phyloP scores from a whole-genome alignment of 345 rosid genomes.

The Erucastrum elatum region DNA sequence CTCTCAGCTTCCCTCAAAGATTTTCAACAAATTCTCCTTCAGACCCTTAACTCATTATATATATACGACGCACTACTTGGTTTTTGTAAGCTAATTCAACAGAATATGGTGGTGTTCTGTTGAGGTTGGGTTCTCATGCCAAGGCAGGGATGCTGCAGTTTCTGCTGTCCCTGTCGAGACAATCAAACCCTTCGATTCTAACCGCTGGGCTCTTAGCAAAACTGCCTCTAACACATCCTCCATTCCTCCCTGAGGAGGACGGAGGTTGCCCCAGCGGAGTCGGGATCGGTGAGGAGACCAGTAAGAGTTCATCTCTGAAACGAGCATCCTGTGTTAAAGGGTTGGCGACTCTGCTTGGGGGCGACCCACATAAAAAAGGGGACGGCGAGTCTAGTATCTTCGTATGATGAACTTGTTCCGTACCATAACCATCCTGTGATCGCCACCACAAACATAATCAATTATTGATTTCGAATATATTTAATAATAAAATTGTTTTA shows the following conservation, averaged over 20 bases:
- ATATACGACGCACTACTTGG: conserved; percentile 19
- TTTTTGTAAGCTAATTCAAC: conserved; percentile 14
- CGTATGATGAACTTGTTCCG: conserved; percentile 65
- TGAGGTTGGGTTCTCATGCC: conserved; percentile 46
- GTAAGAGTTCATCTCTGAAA: conserved; percentile 64
- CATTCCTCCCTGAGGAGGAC: conserved; percentile 66
- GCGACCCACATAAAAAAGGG: conserved; percentile 97
- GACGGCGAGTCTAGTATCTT: conserved; percentile 47
- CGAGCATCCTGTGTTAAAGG: conserved; percentile 91
- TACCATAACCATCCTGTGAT: conserved; percentile 60
- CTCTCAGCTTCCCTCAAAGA: not conserved
- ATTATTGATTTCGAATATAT: not conserved
- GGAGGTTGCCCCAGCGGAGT: conserved; percentile 38
- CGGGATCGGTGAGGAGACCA: conserved; percentile 38
- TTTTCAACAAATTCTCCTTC: conserved; percentile 3
- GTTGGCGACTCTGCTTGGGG: conserved; percentile 99
- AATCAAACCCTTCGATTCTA: conserved; percentile 92
- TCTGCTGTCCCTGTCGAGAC: conserved; percentile 81
- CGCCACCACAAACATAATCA: not conserved
- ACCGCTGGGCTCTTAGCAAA: conserved; percentile 89
- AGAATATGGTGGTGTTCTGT: not conserved
- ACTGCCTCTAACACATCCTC: conserved; percentile 66
- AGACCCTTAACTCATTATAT: conserved; percentile 27
- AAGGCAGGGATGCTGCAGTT: conserved; percentile 77
- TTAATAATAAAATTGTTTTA: not conserved